These are phyloP conservation scores for Austroboletus niveus DNA, from an alignment of 1,284 basidiomycete genomes.

Conservation along the genomic window DNA sequence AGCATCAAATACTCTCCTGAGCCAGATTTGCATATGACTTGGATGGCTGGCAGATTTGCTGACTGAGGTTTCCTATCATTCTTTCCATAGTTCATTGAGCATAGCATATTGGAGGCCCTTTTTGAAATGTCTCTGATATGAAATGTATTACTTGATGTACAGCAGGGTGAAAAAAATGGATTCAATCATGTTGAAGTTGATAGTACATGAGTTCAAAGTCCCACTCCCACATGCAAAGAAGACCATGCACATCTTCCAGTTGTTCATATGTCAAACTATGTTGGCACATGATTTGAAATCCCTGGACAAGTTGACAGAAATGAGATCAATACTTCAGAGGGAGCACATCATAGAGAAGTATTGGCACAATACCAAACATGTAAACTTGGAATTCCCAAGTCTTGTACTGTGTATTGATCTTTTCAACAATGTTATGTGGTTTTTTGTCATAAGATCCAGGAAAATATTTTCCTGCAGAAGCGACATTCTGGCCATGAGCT, in stretches of 20 bases:
- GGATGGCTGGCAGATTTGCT: neutral
- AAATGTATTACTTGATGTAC: neutral
- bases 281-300: constrained; percentile 8
- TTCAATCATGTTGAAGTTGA: neutral
- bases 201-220: neutral
- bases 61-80: neutral
- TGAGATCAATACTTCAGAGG: neutral
- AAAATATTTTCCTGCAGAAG: rapidly evolving
- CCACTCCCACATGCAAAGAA: neutral
- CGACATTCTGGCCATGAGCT: neutral
- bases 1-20: neutral
- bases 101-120: constrained; percentile 1
- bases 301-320: neutral
- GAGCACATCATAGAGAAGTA: neutral
- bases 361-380: constrained; percentile 7
- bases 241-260: neutral
- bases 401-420: constrained; percentile 25
- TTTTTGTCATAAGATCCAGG: neutral
- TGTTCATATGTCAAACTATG: neutral
- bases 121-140: neutral
- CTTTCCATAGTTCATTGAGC: neutral
- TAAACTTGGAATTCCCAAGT: constrained; percentile 2
- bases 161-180: neutral
- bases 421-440: constrained; percentile 36
- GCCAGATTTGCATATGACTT: neutral